Base-by-base conservation (phyloP, 345 rosid genomes). In the Melastoma malabathricum region DNA sequence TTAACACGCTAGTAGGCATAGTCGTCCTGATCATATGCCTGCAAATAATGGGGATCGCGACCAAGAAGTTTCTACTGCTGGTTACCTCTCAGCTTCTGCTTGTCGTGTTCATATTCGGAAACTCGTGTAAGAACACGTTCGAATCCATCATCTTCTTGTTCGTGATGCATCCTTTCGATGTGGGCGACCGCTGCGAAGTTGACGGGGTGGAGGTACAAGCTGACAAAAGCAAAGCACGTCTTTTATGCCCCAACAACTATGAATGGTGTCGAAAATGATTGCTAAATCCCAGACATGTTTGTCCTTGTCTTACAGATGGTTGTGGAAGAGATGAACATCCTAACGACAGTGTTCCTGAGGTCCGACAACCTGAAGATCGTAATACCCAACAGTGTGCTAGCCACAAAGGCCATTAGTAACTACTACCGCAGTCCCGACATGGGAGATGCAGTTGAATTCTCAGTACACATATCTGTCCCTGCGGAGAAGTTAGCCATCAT, bases 251-350 rank as follows among this genome's bases (percentile, higher is more conserved):
- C n/a, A n/a, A n/a, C n/a, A n/a, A n/a, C n/a, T n/a, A n/a, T n/a
- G n/a, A n/a, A n/a, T n/a, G n/a, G n/a, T n/a, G n/a, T n/a, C n/a
- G n/a, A n/a, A n/a, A n/a, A n/a, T n/a, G n/a, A n/a, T n/a, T n/a
- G n/a, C n/a, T n/a, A n/a, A n/a, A n/a, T n/a, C n/a, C n/a, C n/a
- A n/a, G n/a, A n/a, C n/a, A n/a, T n/a, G n/a, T n/a, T n/a, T n/a
- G n/a, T n/a, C 41, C 13, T 20, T 45, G 15, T 17, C 7, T 15
- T 43, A 22, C 64, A 82, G 89, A 18, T 80, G 69, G 59, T 87
- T 29, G 98, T 92, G 44, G 96, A 92, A 64, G 98, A 90, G 64
- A 90, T 92, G 96, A 87, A 92, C 70, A 76, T 92, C 59, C 63
- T 92, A 43, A 92, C 93, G 0, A 92, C 96, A 0, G 63, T 84